Conservation (phyloP, 1,284 basidiomycete species). For the Leccinum fuscescens region DNA sequence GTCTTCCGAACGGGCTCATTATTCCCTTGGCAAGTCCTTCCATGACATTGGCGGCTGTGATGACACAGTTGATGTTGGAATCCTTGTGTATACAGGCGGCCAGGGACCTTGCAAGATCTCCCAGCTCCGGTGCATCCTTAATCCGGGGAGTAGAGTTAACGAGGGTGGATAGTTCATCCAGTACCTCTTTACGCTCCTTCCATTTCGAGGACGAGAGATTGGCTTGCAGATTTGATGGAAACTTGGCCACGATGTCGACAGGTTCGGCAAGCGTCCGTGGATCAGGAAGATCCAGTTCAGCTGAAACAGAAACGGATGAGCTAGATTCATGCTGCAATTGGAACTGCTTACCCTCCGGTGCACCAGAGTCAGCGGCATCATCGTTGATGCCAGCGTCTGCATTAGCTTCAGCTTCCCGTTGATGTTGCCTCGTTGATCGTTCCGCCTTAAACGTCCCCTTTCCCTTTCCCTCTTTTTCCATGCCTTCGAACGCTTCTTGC, state of each 20-base stretch:
- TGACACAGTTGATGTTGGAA: constrained; percentile 95
- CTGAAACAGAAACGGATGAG: constrained; percentile 8
- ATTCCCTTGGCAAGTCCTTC: constrained; percentile 87
- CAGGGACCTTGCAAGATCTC: constrained; percentile 73
- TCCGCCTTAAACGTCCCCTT: constrained; percentile 80
- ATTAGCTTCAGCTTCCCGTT: constrained; percentile 68
- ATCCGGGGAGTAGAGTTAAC: constrained; percentile 77
- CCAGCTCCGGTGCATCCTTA: constrained; percentile 72
- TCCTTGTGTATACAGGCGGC: constrained; percentile 85
- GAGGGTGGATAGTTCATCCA: constrained; percentile 81
- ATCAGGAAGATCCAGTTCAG: constrained; percentile 62
- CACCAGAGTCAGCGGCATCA: constrained; percentile 37
- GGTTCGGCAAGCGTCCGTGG: constrained; percentile 84
- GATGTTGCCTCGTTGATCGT: constrained; percentile 76
- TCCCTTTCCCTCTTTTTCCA: constrained; percentile 83
- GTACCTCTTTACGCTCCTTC: constrained; percentile 94
- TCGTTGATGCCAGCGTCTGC: constrained; percentile 42
- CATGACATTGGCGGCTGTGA: constrained; percentile 82
- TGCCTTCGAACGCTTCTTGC: constrained; percentile 83
- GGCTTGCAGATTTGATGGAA: constrained; percentile 75
- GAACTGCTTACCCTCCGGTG: constrained; percentile 23
- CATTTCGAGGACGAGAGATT: constrained; percentile 89
- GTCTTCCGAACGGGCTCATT: constrained; percentile 71
- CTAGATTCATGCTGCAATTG: constrained; percentile 14
- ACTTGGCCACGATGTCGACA: constrained; percentile 72